Evolutionary conservation across 129 eudicot species (phyloP), one percentile per base, ranked within the genome.

Genomic region (Rutidosis leptorrhynchoides): DNA sequence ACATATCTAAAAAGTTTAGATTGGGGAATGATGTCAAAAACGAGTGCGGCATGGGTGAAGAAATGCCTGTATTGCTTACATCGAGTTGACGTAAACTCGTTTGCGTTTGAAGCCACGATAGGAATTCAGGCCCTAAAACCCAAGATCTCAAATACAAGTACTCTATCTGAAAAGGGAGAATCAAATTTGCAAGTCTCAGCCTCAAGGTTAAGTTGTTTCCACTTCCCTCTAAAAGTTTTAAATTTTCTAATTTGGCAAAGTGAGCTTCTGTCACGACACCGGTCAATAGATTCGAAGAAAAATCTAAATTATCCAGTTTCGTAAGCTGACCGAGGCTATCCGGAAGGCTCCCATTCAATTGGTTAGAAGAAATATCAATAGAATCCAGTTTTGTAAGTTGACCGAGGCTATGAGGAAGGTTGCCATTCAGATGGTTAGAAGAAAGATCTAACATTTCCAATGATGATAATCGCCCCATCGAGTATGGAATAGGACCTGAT

Each of bases 111-210:
- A 49, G 67, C 66, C 68, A 62, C 4, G 8, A 59, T 27, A 71
- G 67, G 61, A 78, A 53, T 63, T 61, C 0, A 76, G 83, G 70
- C 42, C 58, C 83, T 55, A 67, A 28, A 67, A 2, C 7, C 71
- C 71, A 67, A 67, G 61, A 51, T 30, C 21, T 66, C 12, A 66
- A 7, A 27, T 17, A 3, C 60, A 66, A 17, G 12, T 0, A 0
- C 8, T 26, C 19, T 1, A 17, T 0, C 3, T 48, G 57, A n/a
- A 66, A 66, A 10, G 60, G 71, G 3, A 61, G 71, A 27, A 51
- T 49, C 71, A 61, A 78, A 12, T 65, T 22, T 7, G 28, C 37
- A 61, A 1, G 20, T 10, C 46, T 56, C 49, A 42, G 25, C 14
- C 58, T 28, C 4, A 76, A 29, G 58, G 42, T 58, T 52, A 83